Conservation (phyloP, 2,329 filamentous ascomycete species). For the Phaeosphaeriaceae sp. region DNA sequence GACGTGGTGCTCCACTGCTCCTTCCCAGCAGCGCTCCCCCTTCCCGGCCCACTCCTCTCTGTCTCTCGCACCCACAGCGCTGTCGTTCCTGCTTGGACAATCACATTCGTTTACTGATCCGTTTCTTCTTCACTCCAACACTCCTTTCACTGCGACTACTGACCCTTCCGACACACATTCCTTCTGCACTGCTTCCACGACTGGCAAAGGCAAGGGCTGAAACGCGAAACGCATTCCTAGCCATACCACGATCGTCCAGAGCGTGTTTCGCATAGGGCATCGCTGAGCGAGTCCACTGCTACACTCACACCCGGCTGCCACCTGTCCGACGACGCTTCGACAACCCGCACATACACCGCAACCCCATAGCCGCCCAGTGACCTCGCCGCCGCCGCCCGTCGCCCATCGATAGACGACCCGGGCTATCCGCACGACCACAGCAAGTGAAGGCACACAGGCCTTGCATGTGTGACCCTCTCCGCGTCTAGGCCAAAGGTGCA, state of each 20-base stretch:
- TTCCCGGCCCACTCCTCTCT: slow-evolving; percentile 10
- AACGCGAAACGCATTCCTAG: slow-evolving; percentile 47
- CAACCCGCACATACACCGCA: slow-evolving; percentile 14
- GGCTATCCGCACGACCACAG: slow-evolving; percentile 13
- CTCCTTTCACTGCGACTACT: slow-evolving; percentile 12
- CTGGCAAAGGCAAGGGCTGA: slow-evolving; percentile 30
- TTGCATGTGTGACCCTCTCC: slow-evolving; percentile 31
- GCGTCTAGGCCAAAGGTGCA: slow-evolving; percentile 36
- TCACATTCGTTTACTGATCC: slow-evolving; percentile 36
- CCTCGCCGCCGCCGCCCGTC: slow-evolving; percentile 10
- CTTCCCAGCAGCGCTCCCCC: slow-evolving; percentile 1
- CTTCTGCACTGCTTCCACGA: slow-evolving; percentile 34
- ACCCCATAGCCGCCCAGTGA: slow-evolving; percentile 5
- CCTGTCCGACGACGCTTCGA: slow-evolving; percentile 12
- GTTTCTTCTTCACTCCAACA: slow-evolving; percentile 9
- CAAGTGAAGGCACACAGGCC: slow-evolving; percentile 14
- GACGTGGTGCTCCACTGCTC: slow-evolving; percentile 6
- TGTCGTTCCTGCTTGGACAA: slow-evolving; percentile 31
- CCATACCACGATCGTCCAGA: slow-evolving; percentile 25
- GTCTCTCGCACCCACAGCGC: slow-evolving; percentile 13
- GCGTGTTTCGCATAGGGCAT: slow-evolving; percentile 48
- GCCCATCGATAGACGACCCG: slow-evolving; percentile 10
- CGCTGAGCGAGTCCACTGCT: slow-evolving; percentile 45
- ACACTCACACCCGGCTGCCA: slow-evolving; percentile 20
- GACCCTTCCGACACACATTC: slow-evolving; percentile 32